Evolutionary conservation across 257 asterid genomes (phyloP).

Genomic region (Plantago major): DNA sequence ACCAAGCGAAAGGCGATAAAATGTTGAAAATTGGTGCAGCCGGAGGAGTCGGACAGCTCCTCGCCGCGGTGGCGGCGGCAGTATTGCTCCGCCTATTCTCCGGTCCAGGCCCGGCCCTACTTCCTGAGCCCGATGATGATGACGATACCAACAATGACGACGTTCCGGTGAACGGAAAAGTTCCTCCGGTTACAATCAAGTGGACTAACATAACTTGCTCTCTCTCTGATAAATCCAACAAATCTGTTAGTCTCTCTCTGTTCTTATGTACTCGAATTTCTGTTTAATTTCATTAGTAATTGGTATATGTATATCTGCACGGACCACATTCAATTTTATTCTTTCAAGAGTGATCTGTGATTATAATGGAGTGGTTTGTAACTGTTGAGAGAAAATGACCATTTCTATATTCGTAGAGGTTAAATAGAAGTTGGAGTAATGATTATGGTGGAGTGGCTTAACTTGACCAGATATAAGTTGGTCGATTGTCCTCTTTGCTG

Average conservation of each 20-base stretch:
- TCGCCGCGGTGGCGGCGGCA: slow-evolving; percentile 85
- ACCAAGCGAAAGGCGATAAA: neutral
- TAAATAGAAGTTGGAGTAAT: too few species aligned
- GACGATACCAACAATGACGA: slow-evolving; percentile 23
- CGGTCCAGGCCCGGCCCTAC: slow-evolving; percentile 53
- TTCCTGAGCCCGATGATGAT: slow-evolving; percentile 36
- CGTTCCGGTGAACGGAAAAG: slow-evolving; percentile 41
- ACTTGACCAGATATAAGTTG: too few species aligned
- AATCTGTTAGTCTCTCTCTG: slow-evolving; percentile 39
- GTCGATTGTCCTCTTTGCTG: too few species aligned
- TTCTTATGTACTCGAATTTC: neutral
- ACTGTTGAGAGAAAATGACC: too few species aligned
- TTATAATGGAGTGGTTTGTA: too few species aligned
- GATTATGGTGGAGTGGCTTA: too few species aligned
- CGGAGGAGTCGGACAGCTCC: slow-evolving; percentile 73
- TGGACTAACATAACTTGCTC: slow-evolving; percentile 81
- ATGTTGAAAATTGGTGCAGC: slow-evolving; percentile 59
- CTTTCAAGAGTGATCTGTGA: too few species aligned
- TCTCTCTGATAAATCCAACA: slow-evolving; percentile 64
- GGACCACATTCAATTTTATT: too few species aligned
- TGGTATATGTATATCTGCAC: too few species aligned
- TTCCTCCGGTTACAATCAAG: slow-evolving; percentile 60
- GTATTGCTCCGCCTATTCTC: slow-evolving; percentile 74
- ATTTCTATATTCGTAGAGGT: too few species aligned
- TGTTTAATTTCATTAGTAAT: neutral